These are phyloP conservation scores for Quercus aquifolioides DNA, from an alignment of 306 rosid species.

Conservation along the genomic window DNA sequence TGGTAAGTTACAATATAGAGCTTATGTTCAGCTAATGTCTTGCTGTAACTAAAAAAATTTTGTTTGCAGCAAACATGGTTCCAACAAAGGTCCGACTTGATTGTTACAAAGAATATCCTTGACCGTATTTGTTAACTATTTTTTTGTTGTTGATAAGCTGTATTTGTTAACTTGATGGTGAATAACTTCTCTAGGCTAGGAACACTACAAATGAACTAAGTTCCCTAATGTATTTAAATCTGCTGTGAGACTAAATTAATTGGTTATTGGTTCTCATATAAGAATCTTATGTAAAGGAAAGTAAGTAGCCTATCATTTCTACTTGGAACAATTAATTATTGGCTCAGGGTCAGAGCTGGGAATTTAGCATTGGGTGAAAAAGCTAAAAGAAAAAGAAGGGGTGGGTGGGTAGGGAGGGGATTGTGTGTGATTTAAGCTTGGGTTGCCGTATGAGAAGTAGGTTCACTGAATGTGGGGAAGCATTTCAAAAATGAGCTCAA, in stretches of 20 bases:
- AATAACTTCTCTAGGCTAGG: background rate
- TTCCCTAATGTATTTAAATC: background rate
- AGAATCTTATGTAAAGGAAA: background rate
- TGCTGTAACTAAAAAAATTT: constrained; percentile 25
- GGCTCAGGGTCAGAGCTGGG: background rate
- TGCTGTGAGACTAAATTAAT: background rate
- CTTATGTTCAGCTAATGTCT: constrained; percentile 9
- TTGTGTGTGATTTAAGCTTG: background rate
- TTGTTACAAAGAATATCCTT: constrained; percentile 96
- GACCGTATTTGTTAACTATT: background rate
- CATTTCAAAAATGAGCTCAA: background rate
- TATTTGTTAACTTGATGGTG: background rate
- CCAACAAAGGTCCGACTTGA: constrained; percentile 91
- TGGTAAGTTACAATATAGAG: constrained; percentile 63
- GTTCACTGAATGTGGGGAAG: background rate
- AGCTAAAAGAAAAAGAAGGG: background rate
- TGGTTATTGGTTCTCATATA: background rate
- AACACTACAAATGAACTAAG: background rate
- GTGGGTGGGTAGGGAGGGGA: background rate
- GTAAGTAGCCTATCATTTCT: too few relatives aligned
- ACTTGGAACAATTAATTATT: background rate
- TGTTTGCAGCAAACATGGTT: constrained; percentile 82
- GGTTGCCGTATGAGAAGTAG: background rate
- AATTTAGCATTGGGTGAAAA: background rate
- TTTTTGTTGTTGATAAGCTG: too few relatives aligned